Evolutionary conservation across 768 basidiomycete genomes (phyloP).

Genomic region (Rubroboletus pulcherrimus): DNA sequence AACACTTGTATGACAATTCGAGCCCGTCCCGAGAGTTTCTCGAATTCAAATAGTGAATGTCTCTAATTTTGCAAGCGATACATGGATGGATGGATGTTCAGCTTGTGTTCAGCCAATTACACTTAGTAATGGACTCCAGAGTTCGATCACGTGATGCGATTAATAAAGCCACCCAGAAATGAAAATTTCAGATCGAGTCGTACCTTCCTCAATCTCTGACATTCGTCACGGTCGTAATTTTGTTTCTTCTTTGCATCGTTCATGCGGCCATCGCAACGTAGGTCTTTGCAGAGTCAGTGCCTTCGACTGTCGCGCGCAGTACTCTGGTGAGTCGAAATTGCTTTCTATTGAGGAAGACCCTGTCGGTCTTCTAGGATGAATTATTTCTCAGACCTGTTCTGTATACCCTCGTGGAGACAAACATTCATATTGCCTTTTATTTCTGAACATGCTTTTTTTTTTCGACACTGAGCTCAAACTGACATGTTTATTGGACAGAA

Average conservation of each 20-base stretch:
- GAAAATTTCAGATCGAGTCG: too few relatives aligned
- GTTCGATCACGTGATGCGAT: too few relatives aligned
- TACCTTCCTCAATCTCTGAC: too few relatives aligned
- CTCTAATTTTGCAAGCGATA: too few relatives aligned
- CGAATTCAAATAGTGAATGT: too few relatives aligned
- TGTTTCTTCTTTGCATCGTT: not conserved
- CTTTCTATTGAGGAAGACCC: not conserved
- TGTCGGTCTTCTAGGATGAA: constrained; percentile 17
- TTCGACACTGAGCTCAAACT: not conserved
- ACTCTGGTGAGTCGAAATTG: constrained; percentile 10
- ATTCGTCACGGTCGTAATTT: not conserved
- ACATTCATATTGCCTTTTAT: constrained; percentile 20
- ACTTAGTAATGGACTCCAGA: too few relatives aligned
- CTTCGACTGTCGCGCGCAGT: not conserved
- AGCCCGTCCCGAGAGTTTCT: too few relatives aligned
- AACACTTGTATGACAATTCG: too few relatives aligned
- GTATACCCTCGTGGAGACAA: constrained; percentile 25
- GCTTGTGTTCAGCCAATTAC: too few relatives aligned
- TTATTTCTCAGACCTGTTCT: constrained; percentile 30
- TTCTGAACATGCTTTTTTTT: constrained; percentile 11
- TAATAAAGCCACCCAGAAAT: too few relatives aligned
- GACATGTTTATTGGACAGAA: constrained; percentile 7
- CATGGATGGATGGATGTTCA: too few relatives aligned
- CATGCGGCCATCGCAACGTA: not conserved
- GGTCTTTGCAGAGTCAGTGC: not conserved